Evolutionary conservation across 2,329 filamentous ascomycete genomes (phyloP), one percentile per base, ranked within the genome.

Genomic region (Rugonectria rugulosa): DNA sequence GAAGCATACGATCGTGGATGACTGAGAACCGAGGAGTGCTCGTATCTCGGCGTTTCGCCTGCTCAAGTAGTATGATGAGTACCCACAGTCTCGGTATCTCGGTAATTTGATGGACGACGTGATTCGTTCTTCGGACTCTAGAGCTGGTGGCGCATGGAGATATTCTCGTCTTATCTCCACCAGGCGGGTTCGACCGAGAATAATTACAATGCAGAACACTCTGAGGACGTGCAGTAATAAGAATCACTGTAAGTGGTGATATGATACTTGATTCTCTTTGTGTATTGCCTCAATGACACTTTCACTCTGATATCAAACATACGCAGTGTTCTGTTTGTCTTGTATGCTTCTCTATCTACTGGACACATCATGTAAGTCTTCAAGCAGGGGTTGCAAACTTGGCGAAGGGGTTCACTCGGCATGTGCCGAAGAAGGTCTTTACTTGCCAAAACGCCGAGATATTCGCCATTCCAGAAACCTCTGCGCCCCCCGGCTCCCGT

Each of bases 381-480:
- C n/a, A n/a, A n/a, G n/a, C n/a, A n/a, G n/a, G n/a, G n/a, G n/a
- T n/a, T n/a, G n/a, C n/a, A n/a, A n/a, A n/a, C n/a, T n/a, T n/a
- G n/a, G n/a, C n/a, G n/a, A n/a, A n/a, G n/a, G 24, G 38, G 19
- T 37, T 44, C 48, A 51, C 29, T 51, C 29, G 48, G 29, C 23
- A 17, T 51, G 9, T 26, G 31, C 23, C 40, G 12, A 14, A 9
- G 24, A 15, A 3, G 12, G 14, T 11, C 21, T 36, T 31, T 29
- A 50, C n/a, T 24, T 40, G 21, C 29, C 36, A 51, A 51, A 51
- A 51, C 48, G 48, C 48, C 48, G 48, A 51, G 23, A 14, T 9
- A 7, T 11, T 37, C 24, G 23, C 21, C 6, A 5, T 40, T 23
- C 24, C 3, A n/a, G 9, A n/a, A n/a, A n/a, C 7, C 10, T n/a